These are phyloP conservation scores for Phytophthora pluvialis DNA, from an alignment of 352 stramenopile species.

Conservation along the genomic window DNA sequence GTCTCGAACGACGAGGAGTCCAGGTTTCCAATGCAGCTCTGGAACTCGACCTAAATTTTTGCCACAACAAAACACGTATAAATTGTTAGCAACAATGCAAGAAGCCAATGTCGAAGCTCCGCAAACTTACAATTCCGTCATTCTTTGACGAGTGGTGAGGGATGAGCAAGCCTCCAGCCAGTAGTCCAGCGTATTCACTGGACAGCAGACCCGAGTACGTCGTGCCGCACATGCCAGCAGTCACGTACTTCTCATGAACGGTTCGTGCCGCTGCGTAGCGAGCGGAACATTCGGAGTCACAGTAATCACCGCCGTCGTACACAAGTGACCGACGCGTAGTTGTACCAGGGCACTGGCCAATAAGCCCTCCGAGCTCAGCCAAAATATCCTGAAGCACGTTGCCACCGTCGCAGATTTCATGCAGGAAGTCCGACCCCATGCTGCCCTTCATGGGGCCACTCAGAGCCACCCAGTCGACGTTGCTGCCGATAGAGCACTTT, in stretches of 20 bases:
- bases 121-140: conserved; percentile 57
- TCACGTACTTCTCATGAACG: conserved; percentile 45
- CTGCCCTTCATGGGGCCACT: conserved; percentile 54
- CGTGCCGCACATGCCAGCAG: conserved; percentile 49
- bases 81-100: neutral
- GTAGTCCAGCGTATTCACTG: conserved; percentile 40
- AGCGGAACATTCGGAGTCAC: conserved; percentile 23
- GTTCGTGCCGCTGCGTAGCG: conserved; percentile 43
- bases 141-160: conserved; percentile 58
- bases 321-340: conserved; percentile 41
- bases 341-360: conserved; percentile 54
- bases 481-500: conserved; percentile 49
- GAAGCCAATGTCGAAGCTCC: neutral
- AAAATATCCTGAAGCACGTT: conserved; percentile 32
- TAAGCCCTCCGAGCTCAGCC: conserved; percentile 32
- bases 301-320: conserved; percentile 50
- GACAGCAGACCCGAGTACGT: conserved; percentile 52
- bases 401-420: conserved; percentile 44
- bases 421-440: conserved; percentile 57
- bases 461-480: conserved; percentile 48
- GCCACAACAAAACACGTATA: conserved; percentile 1
- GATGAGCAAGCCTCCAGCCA: conserved; percentile 45
- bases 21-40: conserved; percentile 59
- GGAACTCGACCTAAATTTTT: conserved; percentile 54
- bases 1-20: conserved; percentile 41